Base-by-base conservation (phyloP, 495 filamentous ascomycete genomes). In the Coniosporium apollinis region DNA sequence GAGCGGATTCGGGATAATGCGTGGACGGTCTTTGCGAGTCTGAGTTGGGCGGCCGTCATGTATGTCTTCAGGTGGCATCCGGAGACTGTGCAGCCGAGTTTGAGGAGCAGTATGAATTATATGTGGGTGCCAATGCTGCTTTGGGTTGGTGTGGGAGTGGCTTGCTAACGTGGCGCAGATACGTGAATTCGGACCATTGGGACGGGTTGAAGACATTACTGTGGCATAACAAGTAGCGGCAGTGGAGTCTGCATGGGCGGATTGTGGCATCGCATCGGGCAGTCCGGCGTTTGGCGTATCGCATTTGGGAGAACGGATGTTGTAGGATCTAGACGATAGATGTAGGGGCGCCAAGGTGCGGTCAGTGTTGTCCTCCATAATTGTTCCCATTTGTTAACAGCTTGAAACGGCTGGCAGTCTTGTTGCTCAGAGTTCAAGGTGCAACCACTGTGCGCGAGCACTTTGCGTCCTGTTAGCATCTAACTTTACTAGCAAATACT, bases 31-130 rank as follows among this genome's bases (percentile, higher is more conserved):
- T 99, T 96, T 62, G 89, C 89, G 26, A 75, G 72, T 39, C 31
- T 82, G 36, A 86, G 75, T 47, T 99, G 89, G 89, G 89, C 76
- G 0, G 52, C 66, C 28, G 87, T 99, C 36, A 99, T 99, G 89
- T 89, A 85, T 58, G 56, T 96, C 25, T 99, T 93, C 65, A 68
- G 79, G 40, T 84, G 79, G 74, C 72, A 94, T 60, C 81, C 86
- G 7, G 82, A 89, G 41, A 82, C 75, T 18, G 63, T 99, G 49
- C 87, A 91, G 60, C 68, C 72, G 31, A 93, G 85, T 56, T 59
- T 99, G 61, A 69, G 84, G 55, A 86, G 78, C 58, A 94, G 87
- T 61, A 99, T 99, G 89, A 78, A 74, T 41, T 99, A 96, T 56
- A 92, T 99, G 70, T 96, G 82, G 54, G 74, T 69, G 24, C 9